Evolutionary conservation across 345 rosid genomes (phyloP).

Genomic region (Populus ilicifolia): DNA sequence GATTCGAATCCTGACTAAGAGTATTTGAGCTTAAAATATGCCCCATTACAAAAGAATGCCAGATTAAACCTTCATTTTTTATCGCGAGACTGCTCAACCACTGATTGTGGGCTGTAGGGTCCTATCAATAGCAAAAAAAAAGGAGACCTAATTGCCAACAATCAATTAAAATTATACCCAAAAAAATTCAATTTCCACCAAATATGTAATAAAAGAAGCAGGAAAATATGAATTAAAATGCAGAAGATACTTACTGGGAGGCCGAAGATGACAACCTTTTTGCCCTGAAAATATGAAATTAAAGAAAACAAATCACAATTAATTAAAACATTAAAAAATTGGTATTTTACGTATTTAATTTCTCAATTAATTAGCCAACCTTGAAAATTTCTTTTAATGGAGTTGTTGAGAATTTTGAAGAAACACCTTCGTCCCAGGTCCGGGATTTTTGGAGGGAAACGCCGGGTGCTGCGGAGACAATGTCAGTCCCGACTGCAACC

Average conservation of each 20-base stretch:
- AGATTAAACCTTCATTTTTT: too few relatives aligned
- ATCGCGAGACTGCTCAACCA: too few relatives aligned
- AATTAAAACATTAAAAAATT: neutral
- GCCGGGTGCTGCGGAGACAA: constrained; percentile 59
- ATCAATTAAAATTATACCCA: too few relatives aligned
- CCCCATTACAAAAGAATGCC: too few relatives aligned
- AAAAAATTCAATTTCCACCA: too few relatives aligned
- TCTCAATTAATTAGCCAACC: constrained; percentile 23
- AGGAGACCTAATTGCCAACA: too few relatives aligned
- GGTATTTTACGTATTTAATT: too few relatives aligned
- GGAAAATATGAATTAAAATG: neutral
- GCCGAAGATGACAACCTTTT: constrained; percentile 90
- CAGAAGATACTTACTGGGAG: constrained; percentile 60
- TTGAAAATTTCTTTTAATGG: constrained; percentile 66
- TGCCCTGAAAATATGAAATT: constrained; percentile 54
- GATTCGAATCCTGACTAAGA: too few relatives aligned
- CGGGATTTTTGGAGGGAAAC: constrained; percentile 89
- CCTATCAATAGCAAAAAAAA: too few relatives aligned
- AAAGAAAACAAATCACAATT: neutral
- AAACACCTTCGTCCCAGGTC: constrained; percentile 83
- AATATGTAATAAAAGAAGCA: neutral
- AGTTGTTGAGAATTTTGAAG: constrained; percentile 71
- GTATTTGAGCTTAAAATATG: too few relatives aligned
- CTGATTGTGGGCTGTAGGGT: too few relatives aligned
- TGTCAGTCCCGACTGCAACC: constrained; percentile 56